Conservation (phyloP, 75 land plant species). For the Cunninghamia lanceolata region DNA sequence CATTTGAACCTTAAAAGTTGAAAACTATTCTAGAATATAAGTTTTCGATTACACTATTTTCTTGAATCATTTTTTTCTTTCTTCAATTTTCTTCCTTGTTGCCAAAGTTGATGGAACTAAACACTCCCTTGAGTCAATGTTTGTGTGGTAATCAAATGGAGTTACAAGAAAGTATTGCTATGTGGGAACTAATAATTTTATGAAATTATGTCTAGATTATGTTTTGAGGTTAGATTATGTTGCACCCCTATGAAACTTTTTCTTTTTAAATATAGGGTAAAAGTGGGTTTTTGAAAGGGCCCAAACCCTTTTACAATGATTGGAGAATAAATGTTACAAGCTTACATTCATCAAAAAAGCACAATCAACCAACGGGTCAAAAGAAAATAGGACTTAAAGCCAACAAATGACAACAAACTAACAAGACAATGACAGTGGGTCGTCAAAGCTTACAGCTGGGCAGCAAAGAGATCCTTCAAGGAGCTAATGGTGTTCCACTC, state of each 20-base stretch:
- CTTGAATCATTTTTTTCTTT: not conserved
- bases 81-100: not conserved
- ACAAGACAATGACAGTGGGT: too few relatives aligned
- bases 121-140: not conserved
- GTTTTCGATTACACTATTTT: not conserved
- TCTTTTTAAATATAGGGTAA: too few relatives aligned
- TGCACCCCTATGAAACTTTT: too few relatives aligned
- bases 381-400: too few relatives aligned
- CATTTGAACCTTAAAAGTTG: conserved; percentile 5
- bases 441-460: too few relatives aligned
- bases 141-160: not conserved
- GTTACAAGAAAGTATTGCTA: not conserved
- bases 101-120: not conserved
- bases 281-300: too few relatives aligned
- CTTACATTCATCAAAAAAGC: not conserved
- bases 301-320: too few relatives aligned
- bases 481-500: too few relatives aligned
- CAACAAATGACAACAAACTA: too few relatives aligned
- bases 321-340: too few relatives aligned
- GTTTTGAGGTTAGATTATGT: not conserved
- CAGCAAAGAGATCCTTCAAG: too few relatives aligned
- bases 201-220: not conserved
- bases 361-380: too few relatives aligned
- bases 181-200: not conserved
- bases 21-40: not conserved